Evolutionary conservation across 179 eudicot genomes (phyloP).

Genomic region (Beta macrorhiza): DNA sequence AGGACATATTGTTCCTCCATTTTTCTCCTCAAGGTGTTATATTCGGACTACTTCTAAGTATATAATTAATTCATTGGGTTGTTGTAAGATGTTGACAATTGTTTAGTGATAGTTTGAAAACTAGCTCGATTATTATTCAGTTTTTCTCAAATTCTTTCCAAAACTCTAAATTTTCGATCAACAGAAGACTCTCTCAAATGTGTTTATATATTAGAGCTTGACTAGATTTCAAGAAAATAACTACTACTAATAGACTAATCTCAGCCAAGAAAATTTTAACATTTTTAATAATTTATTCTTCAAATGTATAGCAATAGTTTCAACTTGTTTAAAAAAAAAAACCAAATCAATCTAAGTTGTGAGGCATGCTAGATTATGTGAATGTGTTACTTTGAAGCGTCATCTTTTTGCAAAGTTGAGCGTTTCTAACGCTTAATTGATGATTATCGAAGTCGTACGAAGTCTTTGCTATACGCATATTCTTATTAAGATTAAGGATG

Average conservation of each 20-base stretch:
- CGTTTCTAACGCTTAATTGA: not conserved
- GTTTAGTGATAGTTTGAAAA: not conserved
- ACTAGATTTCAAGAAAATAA: no score
- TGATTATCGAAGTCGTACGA: not conserved
- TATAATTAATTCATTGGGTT: not conserved
- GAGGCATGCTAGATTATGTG: not conserved
- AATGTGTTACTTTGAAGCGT: not conserved
- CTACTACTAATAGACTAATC: no score
- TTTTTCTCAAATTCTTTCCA: not conserved
- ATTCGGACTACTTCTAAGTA: not conserved
- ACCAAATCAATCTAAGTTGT: no score
- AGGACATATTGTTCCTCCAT: not conserved
- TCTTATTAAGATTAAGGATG: not conserved
- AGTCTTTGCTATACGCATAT: conserved; percentile 15
- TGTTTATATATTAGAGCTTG: no score
- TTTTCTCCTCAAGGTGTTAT: not conserved
- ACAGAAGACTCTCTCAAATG: no score
- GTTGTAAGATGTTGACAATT: not conserved
- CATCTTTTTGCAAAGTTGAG: not conserved
- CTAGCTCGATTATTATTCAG: not conserved
- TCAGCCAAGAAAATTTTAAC: no score
- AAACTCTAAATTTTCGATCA: no score
- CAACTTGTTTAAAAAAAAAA: no score
- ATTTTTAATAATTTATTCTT: no score
- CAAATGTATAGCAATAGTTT: no score